Evolutionary conservation across 768 basidiomycete genomes (phyloP).

Genomic region (Leccinum pellstonianum): DNA sequence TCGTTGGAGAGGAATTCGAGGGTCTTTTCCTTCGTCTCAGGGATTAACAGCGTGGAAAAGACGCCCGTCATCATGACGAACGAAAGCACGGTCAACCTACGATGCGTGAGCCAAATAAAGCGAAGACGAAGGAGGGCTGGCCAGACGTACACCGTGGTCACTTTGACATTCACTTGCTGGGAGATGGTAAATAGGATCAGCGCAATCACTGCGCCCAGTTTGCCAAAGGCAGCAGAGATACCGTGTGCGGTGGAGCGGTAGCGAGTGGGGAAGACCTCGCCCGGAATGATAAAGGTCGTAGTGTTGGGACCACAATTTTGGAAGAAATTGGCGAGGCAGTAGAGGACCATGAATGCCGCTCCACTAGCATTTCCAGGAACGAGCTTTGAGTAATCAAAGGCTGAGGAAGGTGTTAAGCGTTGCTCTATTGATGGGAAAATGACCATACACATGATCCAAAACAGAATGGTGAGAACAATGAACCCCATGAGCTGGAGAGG

Average conservation of each 20-base stretch:
- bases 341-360: slow-evolving; percentile 65
- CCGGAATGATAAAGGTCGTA: slow-evolving; percentile 77
- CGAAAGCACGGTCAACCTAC: slow-evolving; percentile 65
- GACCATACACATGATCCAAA: slow-evolving; percentile 59
- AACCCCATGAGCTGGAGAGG: slow-evolving; percentile 79
- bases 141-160: slow-evolving; percentile 1
- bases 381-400: slow-evolving; percentile 61
- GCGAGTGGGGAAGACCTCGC: slow-evolving; percentile 81
- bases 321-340: slow-evolving; percentile 82
- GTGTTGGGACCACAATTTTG: slow-evolving; percentile 81
- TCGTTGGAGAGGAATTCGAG: slow-evolving; percentile 73
- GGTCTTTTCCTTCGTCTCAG: slow-evolving; percentile 63
- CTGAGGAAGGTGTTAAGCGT: slow-evolving; percentile 30
- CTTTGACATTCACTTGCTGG: neutral
- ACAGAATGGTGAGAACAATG: slow-evolving; percentile 57
- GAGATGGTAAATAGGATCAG: slow-evolving; percentile 42
- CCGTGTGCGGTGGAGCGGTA: slow-evolving; percentile 82
- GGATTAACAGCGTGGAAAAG: slow-evolving; percentile 71
- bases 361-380: slow-evolving; percentile 32
- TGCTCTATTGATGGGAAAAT: neutral
- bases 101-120: neutral
- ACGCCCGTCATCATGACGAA: slow-evolving; percentile 81
- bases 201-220: slow-evolving; percentile 75
- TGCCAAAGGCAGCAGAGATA: slow-evolving; percentile 78
- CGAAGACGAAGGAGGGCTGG: neutral